Conservation (phyloP, 495 filamentous ascomycete genomes). For the Xylaria venustula region DNA sequence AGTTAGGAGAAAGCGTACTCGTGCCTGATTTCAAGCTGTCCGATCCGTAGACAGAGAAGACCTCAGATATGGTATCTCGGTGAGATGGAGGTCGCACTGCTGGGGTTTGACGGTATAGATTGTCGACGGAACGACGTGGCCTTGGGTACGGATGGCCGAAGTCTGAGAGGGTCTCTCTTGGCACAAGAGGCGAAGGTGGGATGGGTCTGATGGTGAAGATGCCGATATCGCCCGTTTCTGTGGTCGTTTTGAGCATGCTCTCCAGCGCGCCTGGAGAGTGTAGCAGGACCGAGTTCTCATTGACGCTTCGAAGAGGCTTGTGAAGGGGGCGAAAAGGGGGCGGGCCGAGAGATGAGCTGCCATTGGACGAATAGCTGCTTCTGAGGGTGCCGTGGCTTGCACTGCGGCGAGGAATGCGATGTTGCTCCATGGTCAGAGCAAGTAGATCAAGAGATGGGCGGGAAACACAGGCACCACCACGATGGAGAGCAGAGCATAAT, state of each 20-base stretch:
- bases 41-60: conserved; percentile 48
- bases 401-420: conserved; percentile 35
- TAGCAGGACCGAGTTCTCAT: conserved; percentile 36
- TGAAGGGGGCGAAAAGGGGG: conserved; percentile 25
- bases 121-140: conserved; percentile 29
- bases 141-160: conserved; percentile 26
- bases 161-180: conserved; percentile 20
- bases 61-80: conserved; percentile 43
- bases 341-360: conserved; percentile 11
- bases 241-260: conserved; percentile 69
- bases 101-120: conserved; percentile 31
- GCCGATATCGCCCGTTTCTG: conserved; percentile 67
- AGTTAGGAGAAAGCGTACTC: conserved; percentile 37
- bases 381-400: conserved; percentile 42
- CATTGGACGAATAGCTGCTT: conserved; percentile 33
- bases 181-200: conserved; percentile 34
- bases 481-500: conserved; percentile 17
- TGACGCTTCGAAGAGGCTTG: conserved; percentile 37
- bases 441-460: neutral
- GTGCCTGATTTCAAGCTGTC: conserved; percentile 42
- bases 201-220: conserved; percentile 56
- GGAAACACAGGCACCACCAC: conserved; percentile 1
- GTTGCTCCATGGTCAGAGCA: conserved; percentile 34
- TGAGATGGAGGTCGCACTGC: conserved; percentile 40
- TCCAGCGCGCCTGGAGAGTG: conserved; percentile 46